These are phyloP conservation scores for Calonectria henricotiae DNA, from an alignment of 2,329 filamentous ascomycete genomes.

Conservation along the genomic window DNA sequence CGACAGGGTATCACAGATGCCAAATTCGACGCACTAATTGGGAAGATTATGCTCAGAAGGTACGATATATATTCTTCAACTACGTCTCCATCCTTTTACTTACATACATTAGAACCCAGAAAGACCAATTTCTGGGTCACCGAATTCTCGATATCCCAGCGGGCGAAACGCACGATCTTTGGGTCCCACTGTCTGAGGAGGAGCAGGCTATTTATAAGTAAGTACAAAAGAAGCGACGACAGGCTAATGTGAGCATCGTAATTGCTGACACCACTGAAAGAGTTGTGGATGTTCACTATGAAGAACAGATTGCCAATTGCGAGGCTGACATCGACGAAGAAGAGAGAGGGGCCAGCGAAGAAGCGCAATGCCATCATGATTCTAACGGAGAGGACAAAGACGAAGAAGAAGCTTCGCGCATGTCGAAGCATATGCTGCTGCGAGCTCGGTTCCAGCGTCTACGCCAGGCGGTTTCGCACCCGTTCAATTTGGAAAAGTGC, in stretches of 20 bases:
- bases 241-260: accelerated
- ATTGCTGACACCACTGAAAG: conserved; percentile 7
- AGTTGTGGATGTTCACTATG: conserved; percentile 18
- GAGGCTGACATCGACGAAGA: not conserved
- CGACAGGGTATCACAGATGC: conserved; percentile 35
- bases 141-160: conserved; percentile 51
- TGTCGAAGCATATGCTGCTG: not conserved
- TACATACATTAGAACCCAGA: conserved; percentile 44
- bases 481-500: conserved; percentile 53
- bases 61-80: conserved; percentile 19
- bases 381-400: not conserved
- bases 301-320: not conserved
- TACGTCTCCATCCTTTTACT: not conserved
- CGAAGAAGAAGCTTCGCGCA: not conserved
- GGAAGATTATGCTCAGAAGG: conserved; percentile 54
- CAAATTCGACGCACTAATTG: conserved; percentile 45
- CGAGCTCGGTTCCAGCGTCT: conserved; percentile 22
- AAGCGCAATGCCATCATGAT: no score
- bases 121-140: conserved; percentile 52
- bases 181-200: conserved; percentile 48
- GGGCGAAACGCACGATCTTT: conserved; percentile 39
- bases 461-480: conserved; percentile 51
- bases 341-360: not conserved
- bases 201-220: conserved; percentile 53
- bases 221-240: conserved; percentile 7